Percentiles rank a stretch among this genome's conserved stretches.
These are phyloP conservation scores for Phoma sp. DNA, from an alignment of 2,329 filamentous ascomycete species.

Conservation along the genomic window DNA sequence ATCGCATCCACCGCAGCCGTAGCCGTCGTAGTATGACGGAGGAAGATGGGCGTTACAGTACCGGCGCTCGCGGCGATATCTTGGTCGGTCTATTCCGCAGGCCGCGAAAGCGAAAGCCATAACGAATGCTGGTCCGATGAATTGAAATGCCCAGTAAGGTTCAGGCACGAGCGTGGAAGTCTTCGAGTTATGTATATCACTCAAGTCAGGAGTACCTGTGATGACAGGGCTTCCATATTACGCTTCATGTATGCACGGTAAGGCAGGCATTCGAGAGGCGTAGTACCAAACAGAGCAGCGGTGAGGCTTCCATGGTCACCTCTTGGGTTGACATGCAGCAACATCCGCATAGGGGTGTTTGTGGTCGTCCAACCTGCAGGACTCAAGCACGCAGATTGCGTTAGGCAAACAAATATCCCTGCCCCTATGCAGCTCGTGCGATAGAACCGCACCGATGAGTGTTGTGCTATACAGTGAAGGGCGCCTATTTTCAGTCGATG, in stretches of 20 bases:
- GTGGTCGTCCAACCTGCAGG: constrained; percentile 3
- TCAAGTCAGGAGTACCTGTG: neutral
- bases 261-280: neutral
- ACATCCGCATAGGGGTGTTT: constrained; percentile 1
- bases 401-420: constrained; percentile 12
- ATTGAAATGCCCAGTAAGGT: neutral
- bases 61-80: neutral
- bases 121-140: neutral
- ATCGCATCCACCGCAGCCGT: neutral
- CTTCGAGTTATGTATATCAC: neutral
- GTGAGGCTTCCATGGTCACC: constrained; percentile 8
- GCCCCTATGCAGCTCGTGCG: constrained; percentile 8
- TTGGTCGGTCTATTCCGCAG: neutral
- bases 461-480: neutral
- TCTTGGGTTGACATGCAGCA: neutral
- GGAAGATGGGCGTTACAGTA: neutral
- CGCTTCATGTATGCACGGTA: neutral
- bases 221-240: neutral
- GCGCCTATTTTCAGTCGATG: neutral
- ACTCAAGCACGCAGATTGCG: neutral
- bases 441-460: neutral
- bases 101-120: neutral
- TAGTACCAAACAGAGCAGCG: constrained; percentile 2
- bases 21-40: neutral
- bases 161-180: neutral